phyloP scores from a whole-genome alignment of 306 rosid species.

The Vicia faba region DNA sequence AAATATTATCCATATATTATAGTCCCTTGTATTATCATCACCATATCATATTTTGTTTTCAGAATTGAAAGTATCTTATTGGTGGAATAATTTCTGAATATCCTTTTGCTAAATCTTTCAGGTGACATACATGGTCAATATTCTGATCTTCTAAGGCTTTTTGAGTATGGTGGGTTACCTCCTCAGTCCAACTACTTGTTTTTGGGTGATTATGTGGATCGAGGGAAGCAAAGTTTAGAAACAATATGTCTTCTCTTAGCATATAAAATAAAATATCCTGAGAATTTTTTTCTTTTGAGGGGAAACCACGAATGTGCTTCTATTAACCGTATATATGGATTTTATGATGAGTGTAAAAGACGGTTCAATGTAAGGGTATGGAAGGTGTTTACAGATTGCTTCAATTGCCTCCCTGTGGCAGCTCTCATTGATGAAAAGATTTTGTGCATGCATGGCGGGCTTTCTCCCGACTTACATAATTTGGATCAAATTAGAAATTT shows the following conservation, averaged over 20 bases:
- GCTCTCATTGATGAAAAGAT: slow-evolving; percentile 84
- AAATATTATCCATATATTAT: slow-evolving; percentile 19
- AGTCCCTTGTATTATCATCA: slow-evolving; percentile 17
- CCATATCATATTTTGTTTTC: not conserved
- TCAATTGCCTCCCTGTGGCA: slow-evolving; percentile 89
- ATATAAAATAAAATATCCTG: slow-evolving; percentile 50
- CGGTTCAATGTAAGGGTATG: slow-evolving; percentile 82
- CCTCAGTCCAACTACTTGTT: slow-evolving; percentile 79
- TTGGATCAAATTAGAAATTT: slow-evolving; percentile 73
- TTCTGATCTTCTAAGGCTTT: slow-evolving; percentile 63
- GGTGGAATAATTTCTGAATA: slow-evolving; percentile 20
- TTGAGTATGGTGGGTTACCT: slow-evolving; percentile 86
- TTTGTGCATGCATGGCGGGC: slow-evolving; percentile 92
- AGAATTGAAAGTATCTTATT: slow-evolving; percentile 8
- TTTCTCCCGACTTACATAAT: slow-evolving; percentile 70
- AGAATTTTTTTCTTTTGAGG: slow-evolving; percentile 52
- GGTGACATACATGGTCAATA: slow-evolving; percentile 92
- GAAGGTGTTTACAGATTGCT: slow-evolving; percentile 78
- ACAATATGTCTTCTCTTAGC: slow-evolving; percentile 54
- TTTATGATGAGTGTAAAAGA: slow-evolving; percentile 90
- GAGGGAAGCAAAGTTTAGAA: slow-evolving; percentile 66
- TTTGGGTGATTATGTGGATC: slow-evolving; percentile 62
- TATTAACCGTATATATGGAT: slow-evolving; percentile 85
- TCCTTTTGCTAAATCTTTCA: slow-evolving; percentile 36
- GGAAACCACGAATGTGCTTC: slow-evolving; percentile 90